Base-by-base conservation (phyloP, 2,329 filamentous ascomycete genomes). In the Cladosporium phlei region DNA sequence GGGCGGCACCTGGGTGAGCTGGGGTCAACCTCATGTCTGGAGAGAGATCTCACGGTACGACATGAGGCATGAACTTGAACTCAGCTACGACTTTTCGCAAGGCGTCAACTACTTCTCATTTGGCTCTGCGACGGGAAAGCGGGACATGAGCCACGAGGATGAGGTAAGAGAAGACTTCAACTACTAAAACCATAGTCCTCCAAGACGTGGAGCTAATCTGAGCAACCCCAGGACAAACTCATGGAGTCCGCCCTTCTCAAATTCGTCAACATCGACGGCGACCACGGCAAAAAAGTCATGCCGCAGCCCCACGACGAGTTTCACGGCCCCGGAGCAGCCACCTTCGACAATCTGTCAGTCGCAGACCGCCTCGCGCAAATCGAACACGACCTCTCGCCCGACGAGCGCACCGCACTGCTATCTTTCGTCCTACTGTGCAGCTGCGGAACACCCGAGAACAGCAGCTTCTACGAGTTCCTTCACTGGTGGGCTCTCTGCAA, bases 1-100 rank as follows among this genome's bases (percentile, higher is more conserved):
- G 66, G 73, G 73, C 0, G 73, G 73, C 0, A 75, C 73, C 0
- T 76, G 72, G 72, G 64, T 75, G 0, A 68, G 16, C 11, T 21
- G 20, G n/a, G 69, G 47, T n/a, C 54, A 57, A 17, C 53, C 53
- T 6, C 51, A 65, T 47, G 29, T 65, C 1, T 66, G 57, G 25
- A 34, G 34, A 12, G 62, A 67, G 37, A 40, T 66, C 0, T 54
- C 53, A 2, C 55, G 60, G 9, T 66, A 66, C 27, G 49, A 39
- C 5, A 28, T 39, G 37, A 39, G 30, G n/a, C 30, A 33, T 11
- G 30, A 33, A 33, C 30, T 33, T 3, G 30, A 33, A 19, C 30
- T 33, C 9, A 33, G 30, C 30, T 33, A 33, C 10, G 17, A 20
- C 17, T 33, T 33, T 11, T 33, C 30, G 4, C 30, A 33, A 33